Conservation (phyloP, 208 protist species). For the Trichomonas tenax region DNA sequence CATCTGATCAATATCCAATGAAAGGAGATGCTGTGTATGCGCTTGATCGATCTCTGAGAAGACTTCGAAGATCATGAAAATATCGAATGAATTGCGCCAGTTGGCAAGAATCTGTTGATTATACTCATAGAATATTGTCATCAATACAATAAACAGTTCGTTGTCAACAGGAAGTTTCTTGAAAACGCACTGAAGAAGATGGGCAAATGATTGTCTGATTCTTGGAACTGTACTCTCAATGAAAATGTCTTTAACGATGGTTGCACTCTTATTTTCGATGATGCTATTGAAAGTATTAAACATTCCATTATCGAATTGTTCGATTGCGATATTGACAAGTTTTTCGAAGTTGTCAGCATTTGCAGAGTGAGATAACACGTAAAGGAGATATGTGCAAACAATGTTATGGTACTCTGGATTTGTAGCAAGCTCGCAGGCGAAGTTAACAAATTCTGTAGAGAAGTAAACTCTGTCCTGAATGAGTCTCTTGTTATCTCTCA, state of each 20-base stretch:
- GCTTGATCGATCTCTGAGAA: not conserved
- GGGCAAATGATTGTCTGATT: not conserved
- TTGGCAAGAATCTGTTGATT: not conserved
- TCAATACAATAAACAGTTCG: not conserved
- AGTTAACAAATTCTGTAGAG: not conserved
- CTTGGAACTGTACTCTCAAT: not conserved
- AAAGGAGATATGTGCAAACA: not conserved
- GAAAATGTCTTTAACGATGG: not conserved
- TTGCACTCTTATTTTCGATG: not conserved
- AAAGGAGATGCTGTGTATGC: not conserved
- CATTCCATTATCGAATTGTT: not conserved
- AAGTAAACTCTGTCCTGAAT: not conserved
- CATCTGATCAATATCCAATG: not conserved
- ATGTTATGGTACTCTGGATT: not conserved
- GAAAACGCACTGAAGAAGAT: not conserved
- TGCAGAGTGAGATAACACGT: not conserved
- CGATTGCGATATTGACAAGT: not conserved
- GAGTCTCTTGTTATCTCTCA: not conserved
- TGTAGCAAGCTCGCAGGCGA: not conserved
- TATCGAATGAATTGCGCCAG: slow-evolving; percentile 7
- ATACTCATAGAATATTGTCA: not conserved
- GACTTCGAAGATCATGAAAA: not conserved
- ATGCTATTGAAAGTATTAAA: not conserved
- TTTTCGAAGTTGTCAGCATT: not conserved
- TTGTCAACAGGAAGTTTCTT: not conserved